Conservation (phyloP, 129 eudicot genomes). For the Solidago caesia region DNA sequence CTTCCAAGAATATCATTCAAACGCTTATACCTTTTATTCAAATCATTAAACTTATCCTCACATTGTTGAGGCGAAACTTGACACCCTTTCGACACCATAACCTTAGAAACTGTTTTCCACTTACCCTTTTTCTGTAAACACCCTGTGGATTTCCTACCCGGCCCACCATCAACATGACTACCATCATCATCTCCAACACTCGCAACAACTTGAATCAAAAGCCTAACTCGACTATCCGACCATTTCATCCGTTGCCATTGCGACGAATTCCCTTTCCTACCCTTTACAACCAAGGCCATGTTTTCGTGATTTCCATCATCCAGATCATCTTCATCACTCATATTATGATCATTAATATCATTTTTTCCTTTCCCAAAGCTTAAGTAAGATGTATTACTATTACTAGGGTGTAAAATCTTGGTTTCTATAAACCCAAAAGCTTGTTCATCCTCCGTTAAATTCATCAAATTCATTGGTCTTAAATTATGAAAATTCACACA, state of each 20-base stretch:
- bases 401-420: constrained; percentile 34
- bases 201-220: constrained; percentile 62
- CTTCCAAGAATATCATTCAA: constrained; percentile 75
- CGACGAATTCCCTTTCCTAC: constrained; percentile 38
- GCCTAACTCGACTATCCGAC: constrained; percentile 61
- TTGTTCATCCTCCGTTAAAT: constrained; percentile 35
- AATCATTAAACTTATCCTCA: constrained; percentile 75
- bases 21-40: constrained; percentile 68
- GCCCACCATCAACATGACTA: constrained; percentile 31
- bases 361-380: constrained; percentile 47
- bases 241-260: constrained; percentile 81
- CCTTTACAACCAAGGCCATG: constrained; percentile 19
- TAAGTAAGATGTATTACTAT: constrained; percentile 25
- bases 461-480: constrained; percentile 30
- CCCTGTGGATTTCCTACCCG: constrained; percentile 36
- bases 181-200: constrained; percentile 65
- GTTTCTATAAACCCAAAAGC: constrained; percentile 42
- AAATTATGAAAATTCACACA: constrained; percentile 23
- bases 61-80: constrained; percentile 78
- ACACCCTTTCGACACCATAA: constrained; percentile 58
- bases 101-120: constrained; percentile 65
- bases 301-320: constrained; percentile 44
- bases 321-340: constrained; percentile 59
- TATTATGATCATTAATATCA: constrained; percentile 6
- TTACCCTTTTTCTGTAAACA: constrained; percentile 63